phyloP scores from a whole-genome alignment of 1,139 yeast genomes.

The Diutina rugosa region DNA sequence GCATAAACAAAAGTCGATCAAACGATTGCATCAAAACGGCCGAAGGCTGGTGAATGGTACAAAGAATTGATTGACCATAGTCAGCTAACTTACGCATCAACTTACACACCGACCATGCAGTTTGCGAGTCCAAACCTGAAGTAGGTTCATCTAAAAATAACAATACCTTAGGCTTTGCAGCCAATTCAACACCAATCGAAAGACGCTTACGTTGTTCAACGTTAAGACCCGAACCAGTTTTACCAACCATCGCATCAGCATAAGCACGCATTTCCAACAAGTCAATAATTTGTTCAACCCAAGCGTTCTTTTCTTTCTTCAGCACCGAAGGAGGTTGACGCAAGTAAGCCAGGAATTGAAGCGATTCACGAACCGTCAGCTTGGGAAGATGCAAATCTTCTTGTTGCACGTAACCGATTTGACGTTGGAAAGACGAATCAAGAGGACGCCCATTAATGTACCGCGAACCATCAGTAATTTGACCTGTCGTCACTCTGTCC shows the following conservation, averaged over 20 bases:
- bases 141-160: conserved; percentile 88
- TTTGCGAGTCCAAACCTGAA: conserved; percentile 84
- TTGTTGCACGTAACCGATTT: conserved; percentile 77
- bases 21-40: conserved; percentile 67
- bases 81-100: conserved; percentile 63
- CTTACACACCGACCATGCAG: conserved; percentile 80
- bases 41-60: conserved; percentile 80
- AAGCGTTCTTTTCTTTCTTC: conserved; percentile 46
- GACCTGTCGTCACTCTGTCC: conserved; percentile 68
- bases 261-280: conserved; percentile 61
- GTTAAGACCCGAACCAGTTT: conserved; percentile 64
- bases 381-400: conserved; percentile 65
- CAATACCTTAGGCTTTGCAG: conserved; percentile 74
- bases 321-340: conserved; percentile 53
- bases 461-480: conserved; percentile 56
- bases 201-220: conserved; percentile 81
- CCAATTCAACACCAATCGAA: conserved; percentile 78
- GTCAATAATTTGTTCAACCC: conserved; percentile 59
- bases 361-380: conserved; percentile 70
- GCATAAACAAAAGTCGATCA: conserved; percentile 61
- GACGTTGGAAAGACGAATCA: conserved; percentile 64
- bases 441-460: conserved; percentile 60
- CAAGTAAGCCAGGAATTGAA: conserved; percentile 56
- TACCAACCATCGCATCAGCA: conserved; percentile 78
- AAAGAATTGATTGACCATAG: conserved; percentile 72